Base-by-base conservation (phyloP, 768 basidiomycete species). In the Naematelia encephala region DNA sequence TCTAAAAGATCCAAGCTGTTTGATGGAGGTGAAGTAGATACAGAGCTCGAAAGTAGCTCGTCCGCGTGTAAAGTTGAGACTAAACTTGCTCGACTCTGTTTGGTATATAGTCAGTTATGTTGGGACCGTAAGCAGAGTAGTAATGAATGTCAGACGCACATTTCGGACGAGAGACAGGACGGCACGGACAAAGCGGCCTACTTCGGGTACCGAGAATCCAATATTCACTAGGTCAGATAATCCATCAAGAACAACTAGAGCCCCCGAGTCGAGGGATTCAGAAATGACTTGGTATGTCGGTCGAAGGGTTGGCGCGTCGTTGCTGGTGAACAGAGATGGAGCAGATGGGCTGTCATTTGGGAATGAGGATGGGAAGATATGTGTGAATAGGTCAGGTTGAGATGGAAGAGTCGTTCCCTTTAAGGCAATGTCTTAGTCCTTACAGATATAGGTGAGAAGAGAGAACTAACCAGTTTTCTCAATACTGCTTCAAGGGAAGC, bases 11-110 rank as follows among this genome's bases (percentile, higher is more conserved):
- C 69, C 1, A 29, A 14, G 12, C 68, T 63, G 25, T 50, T 26
- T 11, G 56, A 34, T 39, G 42, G 19, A 56, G 62, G 26, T n/a
- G 34, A 50, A 25, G 52, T 21, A 27, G 56, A 61, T 5, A 59
- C 10, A 3, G 61, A 61, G 1, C 57, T 56, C 5, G 61, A 56
- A 12, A 63, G 63, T 10, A 76, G 69, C 26, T 60, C 54, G 45
- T 72, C 70, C n/a, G 73, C 61, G 49, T 74, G 70, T 3, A 76
- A 30, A 3, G 69, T 71, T 10, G 73, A 69, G 8, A 74, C 47
- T 5, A 56, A 10, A 11, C 45, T 47, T 48, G 45, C 44, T 21
- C 22, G 22, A 34, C 22, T 16, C 43, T 56, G 22, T 56, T 13
- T 21, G 43, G 21, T 25, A 34, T n/a, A n/a, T n/a, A n/a, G n/a